Conservation (phyloP, 306 rosid species). For the Acacia melanoxylon region DNA sequence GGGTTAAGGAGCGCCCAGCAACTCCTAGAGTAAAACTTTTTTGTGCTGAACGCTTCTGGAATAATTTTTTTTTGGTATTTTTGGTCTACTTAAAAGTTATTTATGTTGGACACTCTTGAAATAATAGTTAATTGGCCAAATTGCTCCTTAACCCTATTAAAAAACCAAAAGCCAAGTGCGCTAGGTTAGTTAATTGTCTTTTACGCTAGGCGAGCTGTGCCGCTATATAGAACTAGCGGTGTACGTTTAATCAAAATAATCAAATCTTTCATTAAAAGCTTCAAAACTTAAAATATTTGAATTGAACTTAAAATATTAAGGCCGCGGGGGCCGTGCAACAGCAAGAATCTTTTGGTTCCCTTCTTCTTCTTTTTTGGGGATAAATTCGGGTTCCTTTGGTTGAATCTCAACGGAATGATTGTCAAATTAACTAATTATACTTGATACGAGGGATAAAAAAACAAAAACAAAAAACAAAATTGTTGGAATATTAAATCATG, state of each 20-base stretch:
- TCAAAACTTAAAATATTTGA: neutral
- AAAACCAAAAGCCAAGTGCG: neutral
- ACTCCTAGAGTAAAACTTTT: too few species aligned
- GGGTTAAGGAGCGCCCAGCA: too few species aligned
- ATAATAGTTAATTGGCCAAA: too few species aligned
- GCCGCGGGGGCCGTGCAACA: neutral
- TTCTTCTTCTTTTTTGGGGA: neutral
- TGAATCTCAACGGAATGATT: conserved; percentile 8
- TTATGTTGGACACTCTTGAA: too few species aligned
- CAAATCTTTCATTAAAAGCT: neutral
- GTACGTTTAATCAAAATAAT: neutral
- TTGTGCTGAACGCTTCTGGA: too few species aligned
- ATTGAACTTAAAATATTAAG: too few species aligned
- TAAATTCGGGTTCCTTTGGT: conserved; percentile 20
- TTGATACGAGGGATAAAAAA: too few species aligned
- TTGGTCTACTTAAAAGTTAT: too few species aligned
- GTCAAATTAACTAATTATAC: neutral
- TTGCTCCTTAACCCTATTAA: too few species aligned
- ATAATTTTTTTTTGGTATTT: too few species aligned
- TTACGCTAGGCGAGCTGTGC: neutral
- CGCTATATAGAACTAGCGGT: neutral
- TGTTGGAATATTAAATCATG: too few species aligned
- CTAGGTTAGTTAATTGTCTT: neutral
- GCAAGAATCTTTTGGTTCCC: conserved; percentile 24
- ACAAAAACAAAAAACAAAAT: too few species aligned